Evolutionary conservation across 306 rosid species (phyloP).

Genomic region (Styphnolobium japonicum): DNA sequence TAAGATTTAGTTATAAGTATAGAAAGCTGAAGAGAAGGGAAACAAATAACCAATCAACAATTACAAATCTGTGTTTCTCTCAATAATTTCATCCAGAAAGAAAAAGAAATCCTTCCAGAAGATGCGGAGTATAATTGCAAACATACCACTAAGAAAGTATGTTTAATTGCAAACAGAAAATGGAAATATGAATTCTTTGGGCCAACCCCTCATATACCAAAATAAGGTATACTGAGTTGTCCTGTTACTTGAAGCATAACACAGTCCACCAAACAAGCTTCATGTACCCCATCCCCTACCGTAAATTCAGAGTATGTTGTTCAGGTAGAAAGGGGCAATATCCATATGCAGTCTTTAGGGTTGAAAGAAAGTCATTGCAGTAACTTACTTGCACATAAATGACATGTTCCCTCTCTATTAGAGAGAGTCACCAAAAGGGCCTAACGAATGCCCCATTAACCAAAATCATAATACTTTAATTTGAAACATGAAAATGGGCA

Average conservation of each 20-base stretch:
- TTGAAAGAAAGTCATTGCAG: background rate
- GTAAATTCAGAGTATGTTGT: slow-evolving; percentile 1
- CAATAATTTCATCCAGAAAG: background rate
- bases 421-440: background rate
- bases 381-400: background rate
- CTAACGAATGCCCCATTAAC: background rate
- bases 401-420: background rate
- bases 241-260: background rate
- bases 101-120: background rate
- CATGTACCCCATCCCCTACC: background rate
- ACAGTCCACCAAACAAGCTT: background rate
- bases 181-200: background rate
- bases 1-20: background rate
- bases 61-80: background rate
- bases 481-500: background rate
- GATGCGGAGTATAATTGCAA: background rate
- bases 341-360: background rate
- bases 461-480: background rate
- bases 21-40: background rate
- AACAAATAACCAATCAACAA: background rate
- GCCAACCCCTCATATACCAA: background rate
- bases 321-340: background rate
- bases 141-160: background rate
- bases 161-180: background rate
- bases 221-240: background rate